phyloP scores from a whole-genome alignment of 208 protist genomes.

The Naegleria lovaniensis region DNA sequence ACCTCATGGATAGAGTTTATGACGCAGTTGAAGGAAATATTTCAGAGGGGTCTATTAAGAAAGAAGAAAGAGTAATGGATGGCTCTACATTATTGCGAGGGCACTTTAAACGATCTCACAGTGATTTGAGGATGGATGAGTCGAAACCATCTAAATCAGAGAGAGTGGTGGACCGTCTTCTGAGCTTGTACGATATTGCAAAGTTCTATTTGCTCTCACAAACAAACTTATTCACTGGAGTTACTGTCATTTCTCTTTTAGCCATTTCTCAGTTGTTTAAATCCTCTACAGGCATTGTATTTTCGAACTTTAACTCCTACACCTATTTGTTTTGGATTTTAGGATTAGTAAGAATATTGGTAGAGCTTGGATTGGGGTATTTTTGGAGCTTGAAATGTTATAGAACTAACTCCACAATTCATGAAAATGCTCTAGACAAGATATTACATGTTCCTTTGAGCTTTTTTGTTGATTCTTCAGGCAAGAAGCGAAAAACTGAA shows the following conservation, averaged over 20 bases:
- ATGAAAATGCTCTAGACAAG: background rate
- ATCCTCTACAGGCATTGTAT: background rate
- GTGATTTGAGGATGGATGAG: background rate
- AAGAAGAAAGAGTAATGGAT: background rate
- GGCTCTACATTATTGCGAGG: too few species aligned
- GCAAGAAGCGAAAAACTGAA: background rate
- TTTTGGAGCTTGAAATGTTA: background rate
- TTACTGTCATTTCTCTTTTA: background rate
- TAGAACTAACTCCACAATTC: background rate
- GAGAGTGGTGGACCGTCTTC: background rate
- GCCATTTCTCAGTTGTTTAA: background rate
- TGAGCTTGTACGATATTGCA: background rate
- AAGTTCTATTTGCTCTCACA: background rate
- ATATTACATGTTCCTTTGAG: background rate
- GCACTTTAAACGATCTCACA: background rate
- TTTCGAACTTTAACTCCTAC: background rate
- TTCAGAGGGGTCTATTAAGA: background rate
- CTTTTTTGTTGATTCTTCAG: background rate
- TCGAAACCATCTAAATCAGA: background rate
- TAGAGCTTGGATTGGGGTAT: background rate
- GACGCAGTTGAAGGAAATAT: background rate
- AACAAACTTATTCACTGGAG: background rate
- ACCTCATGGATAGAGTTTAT: background rate
- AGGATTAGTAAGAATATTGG: background rate
- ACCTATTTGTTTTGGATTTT: background rate